These are phyloP conservation scores for Blastomyces parvus DNA, from an alignment of 2,329 filamentous ascomycete species.

Conservation along the genomic window DNA sequence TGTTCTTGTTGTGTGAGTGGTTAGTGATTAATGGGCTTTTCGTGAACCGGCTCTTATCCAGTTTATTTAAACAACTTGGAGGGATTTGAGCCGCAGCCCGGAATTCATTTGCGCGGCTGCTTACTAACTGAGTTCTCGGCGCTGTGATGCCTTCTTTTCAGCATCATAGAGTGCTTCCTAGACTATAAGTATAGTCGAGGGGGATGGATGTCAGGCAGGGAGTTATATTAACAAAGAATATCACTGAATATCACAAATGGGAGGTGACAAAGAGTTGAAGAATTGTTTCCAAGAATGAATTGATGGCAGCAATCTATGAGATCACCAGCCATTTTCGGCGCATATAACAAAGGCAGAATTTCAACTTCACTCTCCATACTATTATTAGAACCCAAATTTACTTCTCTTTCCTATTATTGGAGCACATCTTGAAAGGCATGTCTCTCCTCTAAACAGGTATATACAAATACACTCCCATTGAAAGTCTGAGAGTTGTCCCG, in stretches of 20 bases:
- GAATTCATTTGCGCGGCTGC: background rate
- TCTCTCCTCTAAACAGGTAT: background rate
- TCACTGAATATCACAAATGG: background rate
- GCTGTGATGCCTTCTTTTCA: background rate
- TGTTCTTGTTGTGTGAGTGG: background rate
- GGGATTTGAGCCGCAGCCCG: background rate
- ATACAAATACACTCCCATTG: background rate
- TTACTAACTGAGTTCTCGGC: constrained; percentile 1
- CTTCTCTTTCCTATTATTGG: background rate
- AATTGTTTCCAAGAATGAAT: background rate
- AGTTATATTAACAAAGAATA: background rate
- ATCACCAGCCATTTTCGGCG: background rate
- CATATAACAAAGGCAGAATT: background rate
- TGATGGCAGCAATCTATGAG: background rate
- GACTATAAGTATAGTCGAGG: background rate
- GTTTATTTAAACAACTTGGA: background rate
- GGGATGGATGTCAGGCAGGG: background rate
- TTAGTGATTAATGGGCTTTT: background rate
- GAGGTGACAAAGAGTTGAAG: background rate
- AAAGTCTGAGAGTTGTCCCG: background rate
- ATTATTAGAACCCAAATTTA: background rate
- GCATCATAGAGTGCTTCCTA: background rate
- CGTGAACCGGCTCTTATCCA: background rate
- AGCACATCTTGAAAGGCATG: background rate
- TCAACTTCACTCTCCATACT: background rate